Conservation (phyloP, 1,139 yeast species). For the Yamadazyma trypodendri region DNA sequence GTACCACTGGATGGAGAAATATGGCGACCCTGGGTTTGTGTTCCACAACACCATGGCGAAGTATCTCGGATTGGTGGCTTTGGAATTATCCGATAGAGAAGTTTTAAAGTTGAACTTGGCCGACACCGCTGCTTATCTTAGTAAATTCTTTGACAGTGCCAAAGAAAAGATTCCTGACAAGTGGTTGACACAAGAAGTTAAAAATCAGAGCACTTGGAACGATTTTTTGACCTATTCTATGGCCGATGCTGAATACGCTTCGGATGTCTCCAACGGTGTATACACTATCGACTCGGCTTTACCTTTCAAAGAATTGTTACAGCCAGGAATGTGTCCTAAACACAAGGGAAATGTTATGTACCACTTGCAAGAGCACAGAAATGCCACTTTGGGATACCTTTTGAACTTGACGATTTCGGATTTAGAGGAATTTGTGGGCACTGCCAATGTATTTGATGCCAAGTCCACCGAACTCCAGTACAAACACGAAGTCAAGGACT, state of each 20-base stretch:
- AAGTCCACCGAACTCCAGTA: constrained; percentile 32
- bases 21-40: constrained; percentile 54
- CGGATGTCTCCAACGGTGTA: constrained; percentile 23
- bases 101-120: constrained; percentile 39
- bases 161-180: constrained; percentile 30
- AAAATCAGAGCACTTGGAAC: constrained; percentile 17
- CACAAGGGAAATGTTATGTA: constrained; percentile 13
- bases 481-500: constrained; percentile 32
- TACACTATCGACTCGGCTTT: constrained; percentile 17
- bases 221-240: constrained; percentile 18
- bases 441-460: constrained; percentile 38
- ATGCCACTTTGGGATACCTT: constrained; percentile 28
- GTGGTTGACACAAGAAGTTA: constrained; percentile 25
- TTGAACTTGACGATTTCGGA: constrained; percentile 25
- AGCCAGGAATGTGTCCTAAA: constrained; percentile 9
- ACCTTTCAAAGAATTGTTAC: constrained; percentile 27
- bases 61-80: constrained; percentile 53
- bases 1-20: constrained; percentile 52
- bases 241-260: constrained; percentile 22
- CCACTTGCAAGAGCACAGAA: constrained; percentile 10
- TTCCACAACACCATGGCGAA: constrained; percentile 59
- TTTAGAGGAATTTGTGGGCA: constrained; percentile 24
- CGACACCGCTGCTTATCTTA: constrained; percentile 37
- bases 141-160: constrained; percentile 29
- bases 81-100: constrained; percentile 56